Evolutionary conservation across 495 filamentous ascomycete species (phyloP), one percentile per base, ranked within the genome.

Genomic region (Penicillium macrosclerotiorum): DNA sequence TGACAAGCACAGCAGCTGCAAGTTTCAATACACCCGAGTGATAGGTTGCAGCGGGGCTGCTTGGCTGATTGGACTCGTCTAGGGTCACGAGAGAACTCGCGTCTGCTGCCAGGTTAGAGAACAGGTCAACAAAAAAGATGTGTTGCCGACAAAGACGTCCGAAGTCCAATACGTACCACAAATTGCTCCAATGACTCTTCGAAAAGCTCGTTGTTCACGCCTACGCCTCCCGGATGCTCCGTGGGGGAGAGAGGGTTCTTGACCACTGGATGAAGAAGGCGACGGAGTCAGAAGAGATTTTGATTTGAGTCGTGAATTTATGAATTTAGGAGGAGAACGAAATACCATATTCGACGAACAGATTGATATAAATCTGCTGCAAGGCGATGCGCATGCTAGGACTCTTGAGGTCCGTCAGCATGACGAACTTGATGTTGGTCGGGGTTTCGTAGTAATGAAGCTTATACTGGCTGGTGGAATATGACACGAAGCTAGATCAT

Each of bases 361-460:
- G 80, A 68, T 93, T 97, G 60, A 95, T 93, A 64, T 96, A 97
- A 41, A 98, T 96, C 77, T 98, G 93, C 65, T 98, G 90, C 60
- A 98, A 75, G 7, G 91, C 91, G 47, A 90, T 85, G 24, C 90
- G 84, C 78, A 97, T 89, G 67, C 88, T 95, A 46, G 85, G 83
- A 46, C 86, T 88, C 63, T 85, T 88, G 31, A 85, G 82, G 69
- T 97, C 93, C 27, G 92, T 97, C 54, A 97, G 72, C 88, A 98
- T 90, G 54, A 97, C 90, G 50, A 97, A 92, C 59, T 95, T 95
- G 60, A 93, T 83, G 60, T 85, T 92, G 41, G 90, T 95, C 1
- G 89, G 88, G 11, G 93, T 96, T 75, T 98, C 93, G 77, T 96
- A 97, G 73, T 95, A 98, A 73, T 98, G 93, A 42, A 97, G 82